phyloP scores from a whole-genome alignment of 352 stramenopile species.

The Pythium rishiriense region DNA sequence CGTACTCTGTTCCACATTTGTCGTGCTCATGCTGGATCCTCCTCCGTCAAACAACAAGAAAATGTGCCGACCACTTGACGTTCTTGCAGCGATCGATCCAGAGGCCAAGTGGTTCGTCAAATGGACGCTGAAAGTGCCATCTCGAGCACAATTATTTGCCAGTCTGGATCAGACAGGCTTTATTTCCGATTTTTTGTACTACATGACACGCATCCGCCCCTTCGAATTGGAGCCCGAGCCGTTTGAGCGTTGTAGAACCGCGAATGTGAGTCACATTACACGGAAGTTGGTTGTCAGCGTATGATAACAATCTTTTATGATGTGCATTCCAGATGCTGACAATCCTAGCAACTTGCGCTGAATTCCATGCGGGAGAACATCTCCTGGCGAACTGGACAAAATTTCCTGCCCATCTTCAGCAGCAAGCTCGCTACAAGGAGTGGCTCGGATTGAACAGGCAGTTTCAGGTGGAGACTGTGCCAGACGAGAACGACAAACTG shows the following conservation, averaged over 20 bases:
- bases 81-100: conserved; percentile 38
- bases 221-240: conserved; percentile 12
- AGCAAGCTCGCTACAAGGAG: conserved; percentile 5
- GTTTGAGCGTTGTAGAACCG: background rate
- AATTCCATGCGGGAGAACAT: conserved; percentile 7
- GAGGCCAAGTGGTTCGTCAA: conserved; percentile 43
- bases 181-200: conserved; percentile 38
- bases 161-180: conserved; percentile 24
- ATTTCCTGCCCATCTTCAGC: conserved; percentile 18
- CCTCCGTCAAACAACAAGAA: conserved; percentile 27
- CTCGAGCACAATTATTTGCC: conserved; percentile 36
- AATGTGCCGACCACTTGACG: conserved; percentile 29
- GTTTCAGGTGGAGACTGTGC: conserved; percentile 1
- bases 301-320: no score
- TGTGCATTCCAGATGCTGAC: conserved; percentile 3
- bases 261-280: conserved; percentile 4
- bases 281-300: background rate
- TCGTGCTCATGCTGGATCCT: conserved; percentile 46
- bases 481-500: conserved; percentile 14
- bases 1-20: conserved; percentile 42
- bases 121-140: conserved; percentile 50
- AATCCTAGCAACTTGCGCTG: background rate
- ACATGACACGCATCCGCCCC: conserved; percentile 39
- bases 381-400: conserved; percentile 11
- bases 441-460: conserved; percentile 14